Conservation (phyloP, 257 asterid genomes). For the Scutellaria galericulata region DNA sequence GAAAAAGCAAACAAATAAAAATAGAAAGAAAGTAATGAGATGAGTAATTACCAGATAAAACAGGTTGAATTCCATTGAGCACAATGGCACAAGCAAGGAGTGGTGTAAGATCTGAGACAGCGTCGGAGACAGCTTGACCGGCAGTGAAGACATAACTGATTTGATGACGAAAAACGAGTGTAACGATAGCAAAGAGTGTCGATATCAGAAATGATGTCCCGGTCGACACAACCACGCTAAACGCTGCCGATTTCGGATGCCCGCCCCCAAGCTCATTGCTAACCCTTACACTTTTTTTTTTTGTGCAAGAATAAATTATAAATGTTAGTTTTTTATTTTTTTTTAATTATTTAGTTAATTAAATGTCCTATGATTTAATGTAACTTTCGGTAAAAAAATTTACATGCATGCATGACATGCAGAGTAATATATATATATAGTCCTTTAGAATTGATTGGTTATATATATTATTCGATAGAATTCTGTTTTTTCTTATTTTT, state of each 20-base stretch:
- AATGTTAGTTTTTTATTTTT: too few species aligned
- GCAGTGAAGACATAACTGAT: conserved; percentile 65
- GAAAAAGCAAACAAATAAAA: not conserved
- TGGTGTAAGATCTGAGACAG: conserved; percentile 64
- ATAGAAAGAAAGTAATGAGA: not conserved
- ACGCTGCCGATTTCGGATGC: conserved; percentile 78
- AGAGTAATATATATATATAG: too few species aligned
- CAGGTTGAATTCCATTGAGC: conserved; percentile 80
- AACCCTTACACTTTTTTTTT: conserved; percentile 55
- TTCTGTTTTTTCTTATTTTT: too few species aligned
- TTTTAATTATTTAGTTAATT: too few species aligned
- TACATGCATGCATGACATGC: too few species aligned
- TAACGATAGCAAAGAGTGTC: conserved; percentile 32
- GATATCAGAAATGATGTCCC: conserved; percentile 44
- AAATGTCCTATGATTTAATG: too few species aligned
- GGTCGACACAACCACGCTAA: conserved; percentile 58
- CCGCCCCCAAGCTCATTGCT: conserved; percentile 81
- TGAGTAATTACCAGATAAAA: conserved; percentile 58
- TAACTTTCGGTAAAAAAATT: too few species aligned
- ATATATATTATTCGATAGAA: too few species aligned
- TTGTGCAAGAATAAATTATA: too few species aligned
- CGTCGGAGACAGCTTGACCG: conserved; percentile 60
- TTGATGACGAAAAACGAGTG: conserved; percentile 46
- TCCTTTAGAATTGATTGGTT: too few species aligned
- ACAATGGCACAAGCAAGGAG: conserved; percentile 53